These are phyloP conservation scores for Tolypocladium amazonense DNA, from an alignment of 2,329 filamentous ascomycete species.

Conservation along the genomic window DNA sequence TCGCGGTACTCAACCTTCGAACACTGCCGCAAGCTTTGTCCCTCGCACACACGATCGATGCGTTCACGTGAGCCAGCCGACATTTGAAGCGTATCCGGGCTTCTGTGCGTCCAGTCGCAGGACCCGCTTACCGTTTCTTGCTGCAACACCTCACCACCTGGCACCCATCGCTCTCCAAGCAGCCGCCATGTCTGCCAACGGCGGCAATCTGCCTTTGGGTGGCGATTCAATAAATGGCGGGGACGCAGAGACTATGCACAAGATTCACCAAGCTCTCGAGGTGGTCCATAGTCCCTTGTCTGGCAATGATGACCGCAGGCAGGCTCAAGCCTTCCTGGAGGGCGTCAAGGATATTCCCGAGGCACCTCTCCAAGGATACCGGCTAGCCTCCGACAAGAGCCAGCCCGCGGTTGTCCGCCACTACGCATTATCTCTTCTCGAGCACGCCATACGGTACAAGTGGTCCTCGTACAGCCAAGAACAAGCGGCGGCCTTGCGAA, in stretches of 20 bases:
- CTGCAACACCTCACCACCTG: slow-evolving; percentile 3
- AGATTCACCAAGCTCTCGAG: slow-evolving; percentile 76
- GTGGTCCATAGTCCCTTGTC: slow-evolving; percentile 78
- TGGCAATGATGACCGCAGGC: slow-evolving; percentile 67
- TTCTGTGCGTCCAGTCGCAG: neutral
- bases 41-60: neutral
- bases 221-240: slow-evolving; percentile 23
- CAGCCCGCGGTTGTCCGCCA: slow-evolving; percentile 80
- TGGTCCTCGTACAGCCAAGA: slow-evolving; percentile 64
- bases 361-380: slow-evolving; percentile 77
- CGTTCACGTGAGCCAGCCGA: neutral
- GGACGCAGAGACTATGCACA: slow-evolving; percentile 40
- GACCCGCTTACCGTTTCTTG: slow-evolving; percentile 4
- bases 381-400: slow-evolving; percentile 62
- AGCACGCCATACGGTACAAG: slow-evolving; percentile 77
- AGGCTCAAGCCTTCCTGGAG: slow-evolving; percentile 81
- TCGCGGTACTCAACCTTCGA: neutral
- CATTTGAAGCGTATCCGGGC: neutral
- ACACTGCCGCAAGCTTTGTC: neutral
- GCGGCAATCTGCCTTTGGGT: slow-evolving; percentile 18
- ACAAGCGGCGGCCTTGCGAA: slow-evolving; percentile 58
- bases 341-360: slow-evolving; percentile 68
- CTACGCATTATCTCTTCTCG: slow-evolving; percentile 85
- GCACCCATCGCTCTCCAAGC: slow-evolving; percentile 1
- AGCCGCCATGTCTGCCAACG: slow-evolving; percentile 26